A percentile compares a stretch with the other conserved stretches of the same genome.
Conservation (phyloP, 345 rosid species). For the Aegle marmelos region DNA sequence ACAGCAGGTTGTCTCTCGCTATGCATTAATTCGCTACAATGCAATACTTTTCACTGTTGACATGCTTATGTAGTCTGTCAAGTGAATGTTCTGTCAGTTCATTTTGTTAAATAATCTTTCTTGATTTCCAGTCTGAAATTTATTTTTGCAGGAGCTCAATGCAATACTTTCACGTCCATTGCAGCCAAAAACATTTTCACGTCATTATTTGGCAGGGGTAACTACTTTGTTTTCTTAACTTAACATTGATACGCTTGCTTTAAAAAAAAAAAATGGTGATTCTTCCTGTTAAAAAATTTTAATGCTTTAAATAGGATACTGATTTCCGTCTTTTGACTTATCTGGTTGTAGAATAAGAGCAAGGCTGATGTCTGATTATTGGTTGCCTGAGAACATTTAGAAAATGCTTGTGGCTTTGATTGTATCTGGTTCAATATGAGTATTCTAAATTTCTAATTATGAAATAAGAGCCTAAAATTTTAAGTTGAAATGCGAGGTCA, state of each 20-base stretch:
- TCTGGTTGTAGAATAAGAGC: background rate
- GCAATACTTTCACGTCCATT: slow-evolving; percentile 61
- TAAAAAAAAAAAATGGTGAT: background rate
- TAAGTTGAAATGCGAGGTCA: background rate
- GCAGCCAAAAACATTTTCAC: slow-evolving; percentile 84
- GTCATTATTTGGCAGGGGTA: slow-evolving; percentile 91
- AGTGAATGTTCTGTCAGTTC: background rate
- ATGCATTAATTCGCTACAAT: background rate
- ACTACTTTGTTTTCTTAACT: slow-evolving; percentile 8
- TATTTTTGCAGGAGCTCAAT: slow-evolving; percentile 68
- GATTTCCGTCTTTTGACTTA: background rate
- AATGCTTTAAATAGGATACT: background rate
- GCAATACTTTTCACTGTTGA: background rate
- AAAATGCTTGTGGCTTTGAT: background rate
- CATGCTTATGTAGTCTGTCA: background rate
- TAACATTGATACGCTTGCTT: background rate
- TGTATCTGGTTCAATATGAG: background rate
- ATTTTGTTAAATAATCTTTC: background rate
- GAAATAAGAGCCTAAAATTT: background rate
- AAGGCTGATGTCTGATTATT: background rate
- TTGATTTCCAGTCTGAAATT: background rate
- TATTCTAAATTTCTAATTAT: background rate
- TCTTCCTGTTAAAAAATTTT: background rate
- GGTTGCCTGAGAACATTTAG: background rate
- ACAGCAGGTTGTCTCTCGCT: slow-evolving; percentile 54